Evolutionary conservation across 208 protist genomes (phyloP), one percentile per base, ranked within the genome.

Genomic region (Herpetomonas muscarum): DNA sequence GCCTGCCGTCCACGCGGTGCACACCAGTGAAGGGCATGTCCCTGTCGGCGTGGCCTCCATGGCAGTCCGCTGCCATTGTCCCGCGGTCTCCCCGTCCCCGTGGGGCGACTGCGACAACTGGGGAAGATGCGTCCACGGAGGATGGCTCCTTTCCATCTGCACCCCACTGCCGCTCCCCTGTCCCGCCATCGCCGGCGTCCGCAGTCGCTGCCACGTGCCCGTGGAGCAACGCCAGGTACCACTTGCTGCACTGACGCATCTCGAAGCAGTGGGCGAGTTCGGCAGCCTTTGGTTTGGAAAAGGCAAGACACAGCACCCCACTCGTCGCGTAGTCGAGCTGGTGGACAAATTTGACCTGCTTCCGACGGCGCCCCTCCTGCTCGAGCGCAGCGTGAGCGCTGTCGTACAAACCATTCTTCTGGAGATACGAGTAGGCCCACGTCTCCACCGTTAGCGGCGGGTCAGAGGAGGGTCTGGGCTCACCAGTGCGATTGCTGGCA

Each of bases 291-390:
- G 74, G 64, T 62, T 84, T 92, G 2, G 70, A 89, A 31, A 95
- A 93, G 5, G 86, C 89, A 2, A 97, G 46, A 46, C 88, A 94
- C 45, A 97, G 53, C 31, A 97, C 77, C 13, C 92, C 92, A 58
- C 81, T 92, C 25, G 92, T 97, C 6, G 83, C 75, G 47, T 78
- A 92, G 59, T 97, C 92, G n/a, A 97, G 67, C 55, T 94, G 90
- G 44, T 97, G 92, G 17, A 94, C 80, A 67, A 97, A 94, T 68
- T 92, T 92, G 15, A 95, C 56, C 61, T 74, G 71, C 59, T 86
- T 80, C 32, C 62, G 70, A 3, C 61, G 66, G 22, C 66, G 72
- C n/a, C 59, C 54, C 26, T 54, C 36, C 21, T 62, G 52, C 42
- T 74, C 53, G 26, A 78, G 62, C 21, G 24, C 41, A 10, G 54